These are phyloP conservation scores for Cercospora berteroae DNA, from an alignment of 2,329 filamentous ascomycete genomes.

Conservation along the genomic window DNA sequence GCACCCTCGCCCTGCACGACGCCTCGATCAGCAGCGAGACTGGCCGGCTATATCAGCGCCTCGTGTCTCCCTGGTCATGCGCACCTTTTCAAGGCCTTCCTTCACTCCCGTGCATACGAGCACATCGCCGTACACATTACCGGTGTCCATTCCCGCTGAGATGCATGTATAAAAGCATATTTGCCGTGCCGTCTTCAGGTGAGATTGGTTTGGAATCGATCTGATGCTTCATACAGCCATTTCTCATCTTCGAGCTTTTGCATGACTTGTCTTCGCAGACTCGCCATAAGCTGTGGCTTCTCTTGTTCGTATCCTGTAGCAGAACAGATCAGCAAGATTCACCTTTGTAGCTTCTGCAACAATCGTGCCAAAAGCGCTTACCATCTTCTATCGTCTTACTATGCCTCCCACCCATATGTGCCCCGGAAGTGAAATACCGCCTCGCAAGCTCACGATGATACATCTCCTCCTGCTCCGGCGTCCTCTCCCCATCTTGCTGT, in stretches of 20 bases:
- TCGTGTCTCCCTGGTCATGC: not conserved
- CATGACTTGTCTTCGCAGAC: constrained; percentile 29
- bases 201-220: constrained; percentile 14
- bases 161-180: not conserved
- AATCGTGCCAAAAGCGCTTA: too few relatives aligned
- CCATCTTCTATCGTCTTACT: constrained; percentile 30
- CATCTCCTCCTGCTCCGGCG: constrained; percentile 21
- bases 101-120: not conserved
- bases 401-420: constrained; percentile 23
- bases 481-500: constrained; percentile 13
- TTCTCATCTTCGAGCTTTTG: constrained; percentile 30
- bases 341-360: too few relatives aligned
- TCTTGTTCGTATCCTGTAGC: too few relatives aligned
- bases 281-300: constrained; percentile 25
- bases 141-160: not conserved
- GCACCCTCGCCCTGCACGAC: not conserved
- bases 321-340: too few relatives aligned
- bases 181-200: not conserved
- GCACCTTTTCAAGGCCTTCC: not conserved
- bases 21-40: not conserved
- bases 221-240: constrained; percentile 32
- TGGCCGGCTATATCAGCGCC: not conserved
- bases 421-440: constrained; percentile 32
- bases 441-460: constrained; percentile 28
- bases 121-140: not conserved